Conservation (phyloP, 2,329 filamentous ascomycete genomes). For the Sarocladium kiliense region DNA sequence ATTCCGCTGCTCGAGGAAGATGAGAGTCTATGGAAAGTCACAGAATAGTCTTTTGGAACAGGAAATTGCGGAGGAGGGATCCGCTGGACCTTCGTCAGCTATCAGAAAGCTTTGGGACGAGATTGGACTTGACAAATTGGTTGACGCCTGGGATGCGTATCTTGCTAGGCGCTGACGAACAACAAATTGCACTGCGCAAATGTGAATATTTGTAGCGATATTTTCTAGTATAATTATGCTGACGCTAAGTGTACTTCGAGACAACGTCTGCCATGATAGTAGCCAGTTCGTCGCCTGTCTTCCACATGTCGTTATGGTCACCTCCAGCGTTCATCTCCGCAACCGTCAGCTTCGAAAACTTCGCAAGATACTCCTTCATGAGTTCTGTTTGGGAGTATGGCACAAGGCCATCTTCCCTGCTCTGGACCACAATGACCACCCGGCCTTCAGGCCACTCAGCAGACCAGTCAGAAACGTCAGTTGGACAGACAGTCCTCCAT, state of each 20-base stretch:
- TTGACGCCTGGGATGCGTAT: neutral
- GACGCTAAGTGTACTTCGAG: neutral
- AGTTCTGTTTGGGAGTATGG: conserved; percentile 52
- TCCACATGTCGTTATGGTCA: conserved; percentile 60
- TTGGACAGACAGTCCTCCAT: conserved; percentile 55
- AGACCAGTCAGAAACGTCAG: conserved; percentile 10
- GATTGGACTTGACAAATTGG: neutral
- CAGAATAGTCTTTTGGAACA: neutral
- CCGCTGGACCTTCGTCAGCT: neutral
- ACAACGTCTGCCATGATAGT: neutral
- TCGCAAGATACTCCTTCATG: conserved; percentile 44
- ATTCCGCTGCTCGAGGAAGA: neutral
- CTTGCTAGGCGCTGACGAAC: neutral
- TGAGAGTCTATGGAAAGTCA: neutral
- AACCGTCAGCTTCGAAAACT: conserved; percentile 28
- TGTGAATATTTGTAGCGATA: no score
- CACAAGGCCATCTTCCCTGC: conserved; percentile 43
- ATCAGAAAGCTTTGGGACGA: neutral
- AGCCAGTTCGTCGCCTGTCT: conserved; percentile 53
- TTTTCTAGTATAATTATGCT: no score
- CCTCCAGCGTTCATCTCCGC: conserved; percentile 42
- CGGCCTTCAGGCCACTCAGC: conserved; percentile 31
- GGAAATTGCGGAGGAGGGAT: neutral
- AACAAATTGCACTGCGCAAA: no score
- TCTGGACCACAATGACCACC: conserved; percentile 38